Evolutionary conservation across 1,284 basidiomycete genomes (phyloP), one percentile per base, ranked within the genome.

Genomic region (Leucoagaricus sp.): DNA sequence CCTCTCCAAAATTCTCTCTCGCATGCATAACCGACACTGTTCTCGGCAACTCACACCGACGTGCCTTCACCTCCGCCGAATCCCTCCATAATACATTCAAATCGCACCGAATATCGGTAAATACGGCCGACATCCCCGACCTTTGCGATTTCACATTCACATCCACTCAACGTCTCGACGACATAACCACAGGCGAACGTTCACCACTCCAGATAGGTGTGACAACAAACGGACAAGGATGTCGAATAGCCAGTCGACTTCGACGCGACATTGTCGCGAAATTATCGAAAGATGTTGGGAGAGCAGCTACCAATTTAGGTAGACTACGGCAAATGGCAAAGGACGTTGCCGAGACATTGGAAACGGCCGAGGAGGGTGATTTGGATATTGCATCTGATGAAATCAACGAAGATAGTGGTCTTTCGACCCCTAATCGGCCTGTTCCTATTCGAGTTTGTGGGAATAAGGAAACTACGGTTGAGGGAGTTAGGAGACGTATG

Each of bases 61-160:
- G 87, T 6, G 78, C 70, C 4, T 71, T 72, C 15, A 63, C 69
- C 0, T 87, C 85, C 1, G 86, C 89, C 3, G 71, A 75, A 36
- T 69, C 74, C 9, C 76, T 96, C 28, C 79, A 82, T 56, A 62
- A 67, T 4, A 68, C 83, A 0, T 91, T 87, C 62, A 76, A 70
- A 26, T 61, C 73, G 0, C 79, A 82, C 17, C 81, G 84, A 40
- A 87, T 97, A 47, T 90, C 87, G 2, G 78, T 96, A 63, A 98
- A 96, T 65, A 84, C 93, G 29, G 86, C 94, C 6, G 96, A 98
- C 72, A 85, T 89, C 65, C 92, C 93, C 1, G 76, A 84, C 8
- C 78, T 96, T 21, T 97, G 93, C 70, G 94, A 97, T 67, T 98
- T 93, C 69, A 87, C 90, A 0, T 96, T 98, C 74, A 84, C 92